phyloP scores from a whole-genome alignment of 2,329 filamentous ascomycete species.

The Fusarium sp. region DNA sequence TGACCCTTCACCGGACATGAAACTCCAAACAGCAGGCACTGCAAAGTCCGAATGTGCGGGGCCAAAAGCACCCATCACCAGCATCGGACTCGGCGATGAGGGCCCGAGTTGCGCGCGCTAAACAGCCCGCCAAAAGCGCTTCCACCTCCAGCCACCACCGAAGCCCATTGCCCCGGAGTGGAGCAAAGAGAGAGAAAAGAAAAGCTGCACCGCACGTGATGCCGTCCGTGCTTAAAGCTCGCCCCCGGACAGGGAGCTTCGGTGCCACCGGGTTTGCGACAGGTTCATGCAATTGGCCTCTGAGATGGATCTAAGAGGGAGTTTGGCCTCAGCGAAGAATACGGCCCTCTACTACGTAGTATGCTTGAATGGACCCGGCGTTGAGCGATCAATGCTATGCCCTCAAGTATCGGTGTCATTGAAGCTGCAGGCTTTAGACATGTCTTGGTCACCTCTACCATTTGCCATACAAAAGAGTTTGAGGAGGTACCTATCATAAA shows the following conservation, averaged over 20 bases:
- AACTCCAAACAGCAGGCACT: neutral
- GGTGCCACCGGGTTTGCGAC: conserved; percentile 10
- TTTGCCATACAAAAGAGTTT: neutral
- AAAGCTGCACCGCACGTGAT: conserved; percentile 31
- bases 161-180: conserved; percentile 12
- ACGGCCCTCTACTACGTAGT: neutral
- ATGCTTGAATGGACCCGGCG: neutral
- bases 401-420: neutral
- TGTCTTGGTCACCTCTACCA: neutral
- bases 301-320: conserved; percentile 20
- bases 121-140: conserved; percentile 3
- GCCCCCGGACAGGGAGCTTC: conserved; percentile 12
- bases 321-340: neutral
- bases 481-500: neutral
- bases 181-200: neutral
- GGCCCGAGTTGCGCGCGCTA: conserved; percentile 13
- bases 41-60: conserved; percentile 19
- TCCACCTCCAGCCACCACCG: neutral
- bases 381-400: neutral
- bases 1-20: neutral
- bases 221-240: neutral
- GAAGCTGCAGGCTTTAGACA: neutral
- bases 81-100: conserved; percentile 22
- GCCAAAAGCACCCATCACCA: conserved; percentile 20
- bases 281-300: conserved; percentile 28